A percentile compares a stretch with the other conserved stretches of the same genome.
These are phyloP conservation scores for Candida sonorensis DNA, from an alignment of 805 yeast species.

Conservation along the genomic window DNA sequence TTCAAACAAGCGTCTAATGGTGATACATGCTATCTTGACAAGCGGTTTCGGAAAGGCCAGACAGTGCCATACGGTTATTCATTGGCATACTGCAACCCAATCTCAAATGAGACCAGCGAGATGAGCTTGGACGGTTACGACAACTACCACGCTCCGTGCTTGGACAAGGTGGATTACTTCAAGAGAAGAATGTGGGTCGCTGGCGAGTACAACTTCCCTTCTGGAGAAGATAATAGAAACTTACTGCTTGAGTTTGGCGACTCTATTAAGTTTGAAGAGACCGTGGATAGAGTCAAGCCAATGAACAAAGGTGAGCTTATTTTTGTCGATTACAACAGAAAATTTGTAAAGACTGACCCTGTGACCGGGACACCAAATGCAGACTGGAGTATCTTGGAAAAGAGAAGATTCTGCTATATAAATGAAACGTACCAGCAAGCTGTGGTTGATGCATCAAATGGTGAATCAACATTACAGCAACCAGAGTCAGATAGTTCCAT, in stretches of 20 bases:
- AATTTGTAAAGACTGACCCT: too few relatives aligned
- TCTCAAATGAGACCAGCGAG: conserved; percentile 32
- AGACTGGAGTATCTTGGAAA: conserved; percentile 41
- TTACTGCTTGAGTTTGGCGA: conserved; percentile 31
- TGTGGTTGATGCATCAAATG: too few relatives aligned
- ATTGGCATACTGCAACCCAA: conserved; percentile 61
- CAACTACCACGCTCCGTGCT: conserved; percentile 60
- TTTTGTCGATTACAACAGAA: conserved; percentile 52
- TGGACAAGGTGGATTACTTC: conserved; percentile 26
- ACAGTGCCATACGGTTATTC: conserved; percentile 50
- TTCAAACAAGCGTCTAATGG: not conserved
- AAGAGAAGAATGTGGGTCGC: conserved; percentile 74
- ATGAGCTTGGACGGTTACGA: conserved; percentile 77
- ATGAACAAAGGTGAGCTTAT: conserved; percentile 28
- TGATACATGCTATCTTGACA: conserved; percentile 3
- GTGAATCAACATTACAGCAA: not conserved
- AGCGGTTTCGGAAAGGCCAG: conserved; percentile 13
- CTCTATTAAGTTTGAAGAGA: conserved; percentile 45
- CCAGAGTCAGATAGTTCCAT: conserved; percentile 18
- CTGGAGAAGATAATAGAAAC: too few relatives aligned
- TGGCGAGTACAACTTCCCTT: conserved; percentile 33
- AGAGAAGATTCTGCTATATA: conserved; percentile 57
- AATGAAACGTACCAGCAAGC: conserved; percentile 31
- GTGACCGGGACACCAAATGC: too few relatives aligned
- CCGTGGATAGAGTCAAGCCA: conserved; percentile 33